Conservation (phyloP, 139 green algal species). For the Coccomyxa sp. region DNA sequence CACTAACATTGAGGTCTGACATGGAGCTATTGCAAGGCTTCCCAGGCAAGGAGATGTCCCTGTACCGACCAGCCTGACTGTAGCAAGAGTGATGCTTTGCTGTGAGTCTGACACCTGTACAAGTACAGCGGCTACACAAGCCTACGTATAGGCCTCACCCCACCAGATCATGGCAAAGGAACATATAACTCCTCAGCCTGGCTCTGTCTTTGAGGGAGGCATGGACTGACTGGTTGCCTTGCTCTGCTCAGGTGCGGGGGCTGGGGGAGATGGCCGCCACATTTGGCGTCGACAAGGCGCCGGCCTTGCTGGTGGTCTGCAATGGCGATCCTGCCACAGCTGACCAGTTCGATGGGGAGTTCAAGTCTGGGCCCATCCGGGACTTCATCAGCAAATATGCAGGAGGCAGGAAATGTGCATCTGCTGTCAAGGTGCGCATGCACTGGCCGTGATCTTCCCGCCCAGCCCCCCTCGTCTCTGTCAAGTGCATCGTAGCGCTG, state of each 20-base stretch:
- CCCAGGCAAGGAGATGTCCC: too few relatives aligned
- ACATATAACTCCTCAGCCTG: too few relatives aligned
- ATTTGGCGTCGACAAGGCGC: constrained; percentile 26
- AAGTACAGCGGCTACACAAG: too few relatives aligned
- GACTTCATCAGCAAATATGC: constrained; percentile 58
- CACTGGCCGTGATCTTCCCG: not conserved
- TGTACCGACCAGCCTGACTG: too few relatives aligned
- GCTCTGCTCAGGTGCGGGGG: constrained; percentile 4
- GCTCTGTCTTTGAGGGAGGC: not conserved
- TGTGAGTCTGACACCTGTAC: too few relatives aligned
- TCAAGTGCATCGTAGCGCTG: not conserved
- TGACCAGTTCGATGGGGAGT: constrained; percentile 39
- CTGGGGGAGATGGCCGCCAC: not conserved
- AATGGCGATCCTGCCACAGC: constrained; percentile 55
- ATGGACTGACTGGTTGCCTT: not conserved
- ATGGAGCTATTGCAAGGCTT: too few relatives aligned
- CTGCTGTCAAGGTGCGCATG: constrained; percentile 11
- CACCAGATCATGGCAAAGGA: too few relatives aligned
- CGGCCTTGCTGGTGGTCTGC: constrained; percentile 61
- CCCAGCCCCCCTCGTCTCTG: not conserved
- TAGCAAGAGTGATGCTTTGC: too few relatives aligned
- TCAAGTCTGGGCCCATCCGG: constrained; percentile 61
- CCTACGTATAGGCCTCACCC: too few relatives aligned
- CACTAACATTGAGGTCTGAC: too few relatives aligned
- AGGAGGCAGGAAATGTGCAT: constrained; percentile 53